Percentiles rank a stretch among this genome's conserved stretches.
Evolutionary conservation across 2,329 filamentous ascomycete species (phyloP).

Genomic region (Microcyclospora tardicrescens): DNA sequence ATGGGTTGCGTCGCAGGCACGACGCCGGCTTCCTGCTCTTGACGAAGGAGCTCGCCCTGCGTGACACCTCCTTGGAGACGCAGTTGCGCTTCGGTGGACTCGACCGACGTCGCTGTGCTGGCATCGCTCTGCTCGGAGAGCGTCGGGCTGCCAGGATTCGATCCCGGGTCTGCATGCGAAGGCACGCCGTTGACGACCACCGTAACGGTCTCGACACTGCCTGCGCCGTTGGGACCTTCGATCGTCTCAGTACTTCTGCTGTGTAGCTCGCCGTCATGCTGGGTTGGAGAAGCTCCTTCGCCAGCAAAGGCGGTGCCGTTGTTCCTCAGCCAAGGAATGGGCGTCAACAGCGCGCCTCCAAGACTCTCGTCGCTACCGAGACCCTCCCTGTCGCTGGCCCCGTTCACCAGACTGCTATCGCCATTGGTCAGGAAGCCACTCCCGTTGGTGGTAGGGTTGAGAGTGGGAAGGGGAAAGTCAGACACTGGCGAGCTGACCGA

Average conservation of each 20-base stretch:
- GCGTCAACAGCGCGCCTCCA: slow-evolving; percentile 80
- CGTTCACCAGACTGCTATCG: slow-evolving; percentile 47
- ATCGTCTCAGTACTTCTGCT: slow-evolving; percentile 70
- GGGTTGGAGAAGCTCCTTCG: slow-evolving; percentile 8
- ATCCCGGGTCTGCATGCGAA: slow-evolving; percentile 13
- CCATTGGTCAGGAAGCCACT: slow-evolving; percentile 34
- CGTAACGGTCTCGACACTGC: slow-evolving; percentile 68
- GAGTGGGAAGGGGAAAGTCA: slow-evolving; percentile 66
- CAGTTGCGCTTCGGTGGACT: slow-evolving; percentile 20
- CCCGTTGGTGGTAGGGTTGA: slow-evolving; percentile 30
- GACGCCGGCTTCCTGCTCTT: slow-evolving; percentile 72
- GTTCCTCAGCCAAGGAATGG: slow-evolving; percentile 69
- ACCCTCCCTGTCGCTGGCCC: slow-evolving; percentile 36
- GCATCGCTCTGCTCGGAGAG: slow-evolving; percentile 22
- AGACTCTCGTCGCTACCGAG: slow-evolving; percentile 78
- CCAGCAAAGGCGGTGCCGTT: slow-evolving; percentile 7
- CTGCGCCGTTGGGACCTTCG: slow-evolving; percentile 65
- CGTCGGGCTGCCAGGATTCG: slow-evolving; percentile 16
- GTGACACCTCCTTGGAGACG: slow-evolving; percentile 47
- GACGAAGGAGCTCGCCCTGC: slow-evolving; percentile 72
- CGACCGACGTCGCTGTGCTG: slow-evolving; percentile 21
- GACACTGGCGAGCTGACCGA: slow-evolving; percentile 74
- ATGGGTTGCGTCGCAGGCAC: slow-evolving; percentile 51
- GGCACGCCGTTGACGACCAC: slow-evolving; percentile 55
- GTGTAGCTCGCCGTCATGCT: slow-evolving; percentile 41